phyloP scores from a whole-genome alignment of 2,329 filamentous ascomycete genomes.

The Hymenoscyphus linearis region DNA sequence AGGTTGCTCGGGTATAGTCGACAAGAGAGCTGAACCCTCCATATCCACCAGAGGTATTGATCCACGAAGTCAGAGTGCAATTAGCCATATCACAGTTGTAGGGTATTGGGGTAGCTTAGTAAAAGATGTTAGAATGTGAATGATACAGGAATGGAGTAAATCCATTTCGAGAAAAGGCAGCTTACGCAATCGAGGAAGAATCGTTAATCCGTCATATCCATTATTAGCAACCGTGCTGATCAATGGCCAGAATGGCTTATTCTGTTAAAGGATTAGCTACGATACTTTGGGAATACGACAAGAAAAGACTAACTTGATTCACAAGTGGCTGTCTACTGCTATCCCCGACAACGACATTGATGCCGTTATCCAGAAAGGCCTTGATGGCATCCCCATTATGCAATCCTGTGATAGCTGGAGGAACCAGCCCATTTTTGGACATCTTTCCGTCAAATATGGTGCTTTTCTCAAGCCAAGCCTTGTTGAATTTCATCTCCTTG shows the following conservation, averaged over 20 bases:
- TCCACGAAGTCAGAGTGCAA: constrained; percentile 55
- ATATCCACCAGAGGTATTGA: constrained; percentile 47
- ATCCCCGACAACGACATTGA: constrained; percentile 53
- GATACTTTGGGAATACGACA: background rate
- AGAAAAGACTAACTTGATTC: constrained; percentile 36
- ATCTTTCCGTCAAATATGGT: constrained; percentile 40
- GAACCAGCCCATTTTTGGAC: constrained; percentile 53
- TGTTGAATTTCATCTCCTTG: constrained; percentile 56
- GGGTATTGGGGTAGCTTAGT: background rate
- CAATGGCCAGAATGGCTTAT: constrained; percentile 46
- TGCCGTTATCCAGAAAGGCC: constrained; percentile 54
- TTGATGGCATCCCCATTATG: constrained; percentile 57
- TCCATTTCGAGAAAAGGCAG: background rate
- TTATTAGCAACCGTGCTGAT: constrained; percentile 46
- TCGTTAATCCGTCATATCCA: constrained; percentile 49
- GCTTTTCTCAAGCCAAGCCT: constrained; percentile 49
- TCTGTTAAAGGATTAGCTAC: constrained; percentile 3
- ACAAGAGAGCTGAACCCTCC: constrained; percentile 49
- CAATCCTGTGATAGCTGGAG: constrained; percentile 56
- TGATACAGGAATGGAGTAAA: background rate
- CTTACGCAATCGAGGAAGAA: constrained; percentile 49
- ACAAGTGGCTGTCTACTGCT: constrained; percentile 50
- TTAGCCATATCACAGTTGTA: constrained; percentile 43
- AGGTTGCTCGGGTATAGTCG: constrained; percentile 42
- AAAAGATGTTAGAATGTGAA: background rate